Evolutionary conservation across 176 grass and related monocot genomes (phyloP).

Genomic region (Canna indica): DNA sequence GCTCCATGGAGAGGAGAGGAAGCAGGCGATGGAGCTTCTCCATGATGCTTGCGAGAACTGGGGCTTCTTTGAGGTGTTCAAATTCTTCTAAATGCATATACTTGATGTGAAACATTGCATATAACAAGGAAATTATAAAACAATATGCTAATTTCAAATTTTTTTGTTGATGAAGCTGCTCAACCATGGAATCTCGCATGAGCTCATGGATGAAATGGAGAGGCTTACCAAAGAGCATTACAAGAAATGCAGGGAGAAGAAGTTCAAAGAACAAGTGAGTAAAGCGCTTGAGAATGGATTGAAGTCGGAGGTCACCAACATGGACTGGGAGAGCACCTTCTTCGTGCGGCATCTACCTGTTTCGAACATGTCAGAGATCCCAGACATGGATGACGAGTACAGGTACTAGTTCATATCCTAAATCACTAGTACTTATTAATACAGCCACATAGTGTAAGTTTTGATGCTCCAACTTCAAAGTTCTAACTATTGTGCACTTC

Average conservation of each 20-base stretch:
- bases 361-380: slow-evolving; percentile 48
- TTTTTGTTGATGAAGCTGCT: slow-evolving; percentile 20
- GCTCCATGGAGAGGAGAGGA: slow-evolving; percentile 38
- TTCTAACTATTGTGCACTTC: not conserved
- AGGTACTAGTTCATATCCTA: slow-evolving; percentile 1
- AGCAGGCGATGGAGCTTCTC: slow-evolving; percentile 39
- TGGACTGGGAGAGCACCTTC: slow-evolving; percentile 98
- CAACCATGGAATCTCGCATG: slow-evolving; percentile 66
- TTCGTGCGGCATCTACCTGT: slow-evolving; percentile 69
- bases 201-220: slow-evolving; percentile 83
- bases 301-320: slow-evolving; percentile 21
- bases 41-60: slow-evolving; percentile 84
- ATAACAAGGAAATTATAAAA: not conserved
- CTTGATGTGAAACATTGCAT: not conserved
- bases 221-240: slow-evolving; percentile 79
- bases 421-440: not conserved
- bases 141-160: not conserved
- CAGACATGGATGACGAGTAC: slow-evolving; percentile 52
- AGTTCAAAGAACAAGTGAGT: slow-evolving; percentile 63
- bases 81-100: not conserved
- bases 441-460: not conserved
- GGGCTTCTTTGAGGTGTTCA: slow-evolving; percentile 77
- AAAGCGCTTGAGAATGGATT: slow-evolving; percentile 31
- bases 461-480: no score
- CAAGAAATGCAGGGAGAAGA: slow-evolving; percentile 43